Conservation (phyloP, 2,329 filamentous ascomycete species). For the Arthrobotrys conoides region DNA sequence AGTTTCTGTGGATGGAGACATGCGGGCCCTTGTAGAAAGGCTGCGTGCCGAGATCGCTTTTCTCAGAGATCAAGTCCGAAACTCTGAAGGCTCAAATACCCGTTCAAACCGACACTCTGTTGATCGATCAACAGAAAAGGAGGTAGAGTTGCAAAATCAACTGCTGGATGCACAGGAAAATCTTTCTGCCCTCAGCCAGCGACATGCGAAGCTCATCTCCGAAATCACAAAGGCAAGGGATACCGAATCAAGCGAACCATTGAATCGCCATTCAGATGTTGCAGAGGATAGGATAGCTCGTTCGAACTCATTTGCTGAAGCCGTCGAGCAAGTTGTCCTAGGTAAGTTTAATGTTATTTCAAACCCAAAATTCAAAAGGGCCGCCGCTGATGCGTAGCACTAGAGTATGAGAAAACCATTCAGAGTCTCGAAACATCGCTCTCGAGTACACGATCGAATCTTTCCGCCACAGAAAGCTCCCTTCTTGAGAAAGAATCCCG, state of each 20-base stretch:
- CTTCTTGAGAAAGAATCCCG: constrained; percentile 94
- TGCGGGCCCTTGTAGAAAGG: constrained; percentile 91
- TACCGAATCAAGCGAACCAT: constrained; percentile 74
- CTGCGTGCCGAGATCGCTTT: constrained; percentile 95
- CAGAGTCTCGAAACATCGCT: constrained; percentile 92
- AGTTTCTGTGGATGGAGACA: constrained; percentile 87
- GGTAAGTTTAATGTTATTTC: constrained; percentile 30
- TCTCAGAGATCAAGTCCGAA: constrained; percentile 91
- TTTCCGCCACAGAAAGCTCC: constrained; percentile 86
- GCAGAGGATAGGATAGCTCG: constrained; percentile 90
- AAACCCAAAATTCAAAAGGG: background rate
- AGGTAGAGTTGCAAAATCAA: constrained; percentile 92
- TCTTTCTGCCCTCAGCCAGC: constrained; percentile 89
- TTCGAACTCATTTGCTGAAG: constrained; percentile 95
- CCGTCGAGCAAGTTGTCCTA: constrained; percentile 93
- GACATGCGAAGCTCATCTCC: constrained; percentile 94
- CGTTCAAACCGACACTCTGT: constrained; percentile 72
- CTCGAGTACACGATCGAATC: constrained; percentile 84
- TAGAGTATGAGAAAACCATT: constrained; percentile 97
- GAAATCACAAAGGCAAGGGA: constrained; percentile 91
- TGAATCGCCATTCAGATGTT: constrained; percentile 75
- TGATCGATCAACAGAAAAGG: constrained; percentile 81
- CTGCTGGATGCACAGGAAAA: constrained; percentile 93
- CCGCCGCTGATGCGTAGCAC: constrained; percentile 3
- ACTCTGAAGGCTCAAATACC: constrained; percentile 79